phyloP scores from a whole-genome alignment of 768 basidiomycete genomes.

The Lactarius tabidus region DNA sequence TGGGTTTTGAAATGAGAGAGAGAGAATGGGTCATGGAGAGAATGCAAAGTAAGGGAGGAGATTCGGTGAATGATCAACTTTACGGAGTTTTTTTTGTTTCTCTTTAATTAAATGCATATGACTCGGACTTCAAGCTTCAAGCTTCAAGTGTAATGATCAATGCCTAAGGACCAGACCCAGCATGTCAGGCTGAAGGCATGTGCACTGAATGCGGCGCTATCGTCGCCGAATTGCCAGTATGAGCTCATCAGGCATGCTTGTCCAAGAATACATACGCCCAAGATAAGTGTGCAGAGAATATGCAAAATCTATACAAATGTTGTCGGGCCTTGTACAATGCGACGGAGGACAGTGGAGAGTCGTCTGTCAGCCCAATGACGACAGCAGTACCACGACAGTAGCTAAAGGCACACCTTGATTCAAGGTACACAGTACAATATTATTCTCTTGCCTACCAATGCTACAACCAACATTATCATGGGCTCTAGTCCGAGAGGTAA shows the following conservation, averaged over 20 bases:
- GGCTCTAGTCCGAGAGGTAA: no score
- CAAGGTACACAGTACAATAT: neutral
- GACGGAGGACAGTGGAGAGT: constrained; percentile 39
- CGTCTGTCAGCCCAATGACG: constrained; percentile 59
- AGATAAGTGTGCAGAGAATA: constrained; percentile 52
- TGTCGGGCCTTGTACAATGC: constrained; percentile 54
- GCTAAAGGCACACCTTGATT: constrained; percentile 44
- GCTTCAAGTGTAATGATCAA: neutral
- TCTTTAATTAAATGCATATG: no score
- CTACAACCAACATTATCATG: no score
- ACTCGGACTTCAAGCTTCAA: no score
- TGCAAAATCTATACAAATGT: constrained; percentile 58
- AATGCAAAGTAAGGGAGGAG: no score
- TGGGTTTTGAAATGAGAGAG: no score
- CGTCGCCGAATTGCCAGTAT: constrained; percentile 42
- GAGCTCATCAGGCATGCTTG: constrained; percentile 58
- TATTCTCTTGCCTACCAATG: neutral
- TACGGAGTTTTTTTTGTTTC: no score
- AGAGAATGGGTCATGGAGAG: no score
- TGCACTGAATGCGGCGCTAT: neutral
- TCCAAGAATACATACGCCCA: constrained; percentile 60
- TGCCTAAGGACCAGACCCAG: constrained; percentile 11
- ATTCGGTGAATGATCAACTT: no score
- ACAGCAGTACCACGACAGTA: constrained; percentile 52
- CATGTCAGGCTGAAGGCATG: constrained; percentile 25